Conservation (phyloP, 192 early-diverging fungal species). For the Irineochytrium annulatum region DNA sequence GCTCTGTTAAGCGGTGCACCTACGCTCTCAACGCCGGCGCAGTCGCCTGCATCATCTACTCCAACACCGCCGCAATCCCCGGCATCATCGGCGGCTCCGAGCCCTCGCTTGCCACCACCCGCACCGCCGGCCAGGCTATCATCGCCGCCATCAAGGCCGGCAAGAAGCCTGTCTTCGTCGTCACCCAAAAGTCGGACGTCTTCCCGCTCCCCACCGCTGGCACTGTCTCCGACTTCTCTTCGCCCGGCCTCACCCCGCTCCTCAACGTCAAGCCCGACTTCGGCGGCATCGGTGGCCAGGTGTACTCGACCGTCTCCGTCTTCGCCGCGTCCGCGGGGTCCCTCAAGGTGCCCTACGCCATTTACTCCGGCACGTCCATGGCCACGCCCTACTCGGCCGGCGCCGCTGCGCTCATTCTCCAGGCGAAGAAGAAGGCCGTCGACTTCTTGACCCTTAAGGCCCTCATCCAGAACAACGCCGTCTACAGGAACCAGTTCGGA, state of each 20-base stretch:
- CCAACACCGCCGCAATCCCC: conserved; percentile 1
- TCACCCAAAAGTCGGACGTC: conserved; percentile 43
- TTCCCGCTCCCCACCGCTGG: conserved; percentile 48
- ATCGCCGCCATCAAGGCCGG: conserved; percentile 30
- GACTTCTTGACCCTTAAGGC: conserved; percentile 18
- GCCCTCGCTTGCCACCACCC: conserved; percentile 1
- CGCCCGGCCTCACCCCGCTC: conserved; percentile 68
- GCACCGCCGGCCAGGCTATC: conserved; percentile 11
- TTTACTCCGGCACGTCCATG: conserved; percentile 56
- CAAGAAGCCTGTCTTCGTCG: conserved; percentile 18
- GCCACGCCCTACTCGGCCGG: conserved; percentile 59
- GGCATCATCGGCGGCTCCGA: conserved; percentile 1
- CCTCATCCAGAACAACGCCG: conserved; percentile 51
- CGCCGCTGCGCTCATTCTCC: conserved; percentile 41
- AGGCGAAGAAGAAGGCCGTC: conserved; percentile 30
- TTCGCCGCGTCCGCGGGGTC: conserved; percentile 20
- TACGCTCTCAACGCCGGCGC: conserved; percentile 8
- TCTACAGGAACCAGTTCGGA: conserved; percentile 12
- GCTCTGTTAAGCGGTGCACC: conserved; percentile 8
- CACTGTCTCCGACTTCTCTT: conserved; percentile 68
- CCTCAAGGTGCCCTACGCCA: conserved; percentile 20
- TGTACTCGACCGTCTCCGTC: conserved; percentile 32
- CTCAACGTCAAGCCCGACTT: conserved; percentile 58
- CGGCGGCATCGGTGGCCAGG: conserved; percentile 36
- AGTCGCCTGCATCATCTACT: conserved; percentile 13